Conservation (phyloP, 2,329 filamentous ascomycete genomes). For the Apiospora phragmitis region DNA sequence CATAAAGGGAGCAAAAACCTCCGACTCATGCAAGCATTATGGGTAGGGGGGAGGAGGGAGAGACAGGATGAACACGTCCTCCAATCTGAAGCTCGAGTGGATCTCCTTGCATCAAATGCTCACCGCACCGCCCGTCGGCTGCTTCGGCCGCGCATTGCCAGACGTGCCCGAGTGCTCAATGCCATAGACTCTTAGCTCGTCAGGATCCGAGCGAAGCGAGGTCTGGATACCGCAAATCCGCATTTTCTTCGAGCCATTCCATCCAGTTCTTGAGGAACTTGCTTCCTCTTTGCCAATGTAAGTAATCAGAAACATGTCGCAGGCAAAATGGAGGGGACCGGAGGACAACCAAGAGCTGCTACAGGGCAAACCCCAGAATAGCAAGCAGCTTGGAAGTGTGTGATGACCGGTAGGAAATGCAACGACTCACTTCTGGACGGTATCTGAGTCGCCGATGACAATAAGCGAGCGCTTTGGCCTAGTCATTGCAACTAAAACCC, state of each 20-base stretch:
- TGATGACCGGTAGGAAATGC: conserved; percentile 5
- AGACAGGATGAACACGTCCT: background rate
- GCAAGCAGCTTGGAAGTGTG: background rate
- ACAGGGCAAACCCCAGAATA: conserved; percentile 9
- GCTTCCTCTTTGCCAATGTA: conserved; percentile 63
- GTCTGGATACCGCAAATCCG: conserved; percentile 88
- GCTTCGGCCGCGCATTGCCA: background rate
- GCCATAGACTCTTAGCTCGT: background rate
- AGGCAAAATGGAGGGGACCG: background rate
- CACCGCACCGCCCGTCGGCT: background rate
- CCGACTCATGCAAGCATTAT: conserved; percentile 6
- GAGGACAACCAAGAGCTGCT: background rate
- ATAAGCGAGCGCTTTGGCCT: conserved; percentile 87
- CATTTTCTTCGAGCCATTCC: conserved; percentile 83
- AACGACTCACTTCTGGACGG: conserved; percentile 75
- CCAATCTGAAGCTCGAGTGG: background rate
- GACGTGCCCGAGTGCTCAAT: background rate
- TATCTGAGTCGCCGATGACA: conserved; percentile 92
- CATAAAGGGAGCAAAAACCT: background rate
- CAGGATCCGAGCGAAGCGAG: conserved; percentile 38
- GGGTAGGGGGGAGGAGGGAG: background rate
- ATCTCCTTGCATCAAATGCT: background rate
- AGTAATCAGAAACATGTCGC: conserved; percentile 21
- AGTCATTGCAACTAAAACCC: conserved; percentile 83
- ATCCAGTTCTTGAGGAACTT: conserved; percentile 89